Conservation (phyloP, 75 land plant species). For the Sequoiadendron giganteum region DNA sequence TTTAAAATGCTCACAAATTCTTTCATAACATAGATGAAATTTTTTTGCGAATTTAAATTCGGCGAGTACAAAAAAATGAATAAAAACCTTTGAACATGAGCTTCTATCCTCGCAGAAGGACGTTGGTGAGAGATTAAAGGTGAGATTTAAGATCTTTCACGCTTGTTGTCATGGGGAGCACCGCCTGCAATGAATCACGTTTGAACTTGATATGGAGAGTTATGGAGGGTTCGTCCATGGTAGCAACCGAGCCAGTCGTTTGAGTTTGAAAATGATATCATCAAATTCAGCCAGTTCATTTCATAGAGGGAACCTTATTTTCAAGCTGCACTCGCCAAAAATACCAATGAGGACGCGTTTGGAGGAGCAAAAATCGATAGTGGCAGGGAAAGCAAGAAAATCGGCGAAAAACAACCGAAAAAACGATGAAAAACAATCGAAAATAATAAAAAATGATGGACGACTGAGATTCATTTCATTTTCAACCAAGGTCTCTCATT, state of each 20-base stretch:
- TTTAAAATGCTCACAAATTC: not conserved
- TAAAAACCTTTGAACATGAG: constrained; percentile 79
- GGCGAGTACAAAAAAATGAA: not conserved
- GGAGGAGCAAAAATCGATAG: too few species aligned
- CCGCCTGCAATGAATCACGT: constrained; percentile 31
- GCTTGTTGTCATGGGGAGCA: constrained; percentile 31
- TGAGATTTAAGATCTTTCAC: constrained; percentile 61
- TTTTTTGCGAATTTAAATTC: not conserved
- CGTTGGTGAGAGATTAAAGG: constrained; percentile 67
- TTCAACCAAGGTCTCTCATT: too few species aligned
- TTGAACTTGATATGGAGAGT: constrained; percentile 58
- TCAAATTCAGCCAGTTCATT: too few species aligned
- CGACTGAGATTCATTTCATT: too few species aligned
- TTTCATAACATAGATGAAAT: not conserved
- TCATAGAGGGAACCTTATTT: too few species aligned
- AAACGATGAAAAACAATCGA: too few species aligned
- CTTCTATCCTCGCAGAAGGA: constrained; percentile 81
- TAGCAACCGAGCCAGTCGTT: not conserved
- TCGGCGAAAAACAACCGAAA: too few species aligned
- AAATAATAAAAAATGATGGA: too few species aligned
- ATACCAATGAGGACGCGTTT: too few species aligned
- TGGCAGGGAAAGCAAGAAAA: too few species aligned
- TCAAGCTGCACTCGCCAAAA: too few species aligned
- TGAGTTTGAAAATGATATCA: not conserved
- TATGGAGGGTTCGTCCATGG: constrained; percentile 14